A percentile compares a stretch with the other conserved stretches of the same genome.
These are phyloP conservation scores for Tilletia horrida DNA, from an alignment of 1,284 basidiomycete genomes.

Conservation along the genomic window DNA sequence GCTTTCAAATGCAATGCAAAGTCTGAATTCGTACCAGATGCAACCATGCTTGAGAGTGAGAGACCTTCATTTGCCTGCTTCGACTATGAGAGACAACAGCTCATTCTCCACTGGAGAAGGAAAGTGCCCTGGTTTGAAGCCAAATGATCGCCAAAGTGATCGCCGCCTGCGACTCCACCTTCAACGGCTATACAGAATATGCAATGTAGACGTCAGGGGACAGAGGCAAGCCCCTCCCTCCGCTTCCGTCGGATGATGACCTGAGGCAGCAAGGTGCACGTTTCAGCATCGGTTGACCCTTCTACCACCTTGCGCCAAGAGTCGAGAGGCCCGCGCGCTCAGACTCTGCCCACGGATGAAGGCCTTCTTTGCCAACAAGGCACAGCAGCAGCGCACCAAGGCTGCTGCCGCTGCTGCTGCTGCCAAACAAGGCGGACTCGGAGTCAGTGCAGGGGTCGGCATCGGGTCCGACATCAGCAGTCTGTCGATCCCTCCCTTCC, in stretches of 20 bases:
- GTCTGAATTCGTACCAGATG: too few relatives aligned
- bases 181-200: too few relatives aligned
- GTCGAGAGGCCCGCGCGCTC: not conserved
- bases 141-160: too few relatives aligned
- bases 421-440: not conserved
- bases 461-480: constrained; percentile 10
- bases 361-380: constrained; percentile 7
- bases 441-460: not conserved
- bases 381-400: not conserved
- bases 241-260: not conserved
- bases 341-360: constrained; percentile 13
- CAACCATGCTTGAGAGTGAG: too few relatives aligned
- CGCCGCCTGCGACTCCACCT: too few relatives aligned
- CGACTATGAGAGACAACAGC: too few relatives aligned
- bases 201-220: too few relatives aligned
- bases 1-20: too few relatives aligned
- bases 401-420: not conserved
- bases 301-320: not conserved
- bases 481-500: constrained; percentile 11
- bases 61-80: too few relatives aligned
- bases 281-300: not conserved
- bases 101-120: too few relatives aligned
- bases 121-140: too few relatives aligned
- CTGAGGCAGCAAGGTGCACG: not conserved
- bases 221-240: too few relatives aligned